Evolutionary conservation across 1,284 basidiomycete species (phyloP), one percentile per base, ranked within the genome.

Genomic region (Malassezia arunalokei): DNA sequence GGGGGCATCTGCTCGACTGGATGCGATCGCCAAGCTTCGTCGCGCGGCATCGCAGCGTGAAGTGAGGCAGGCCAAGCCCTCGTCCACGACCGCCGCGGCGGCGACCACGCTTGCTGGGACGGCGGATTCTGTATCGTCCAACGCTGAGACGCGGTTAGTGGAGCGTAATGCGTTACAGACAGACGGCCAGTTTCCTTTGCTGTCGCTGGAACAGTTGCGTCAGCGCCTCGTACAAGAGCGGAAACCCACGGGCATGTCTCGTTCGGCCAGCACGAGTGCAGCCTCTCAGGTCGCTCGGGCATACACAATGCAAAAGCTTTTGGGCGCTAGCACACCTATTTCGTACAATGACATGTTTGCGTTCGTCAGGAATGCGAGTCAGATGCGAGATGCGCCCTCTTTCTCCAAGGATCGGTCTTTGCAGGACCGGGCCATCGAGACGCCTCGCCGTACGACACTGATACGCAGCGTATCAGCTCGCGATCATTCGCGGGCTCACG

Each of bases 241-340:
- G 12, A 62, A 60, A 17, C 47, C 59, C 0, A 59, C 60, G 1
- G 65, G 65, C 3, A 51, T 66, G 9, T 59, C 62, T 42, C 47
- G 62, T 35, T 66, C 62, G 47, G 63, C 65, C 8, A 65, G 60
- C 44, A 59, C 68, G 6, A 65, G 60, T 38, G 67, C 65, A 2
- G 64, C 68, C 14, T 66, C 64, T 48, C 66, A 64, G 24, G 67
- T 65, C 8, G 68, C 67, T 0, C 60, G 68, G 24, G 65, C 65
- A 14, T 71, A 71, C 49, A 67, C 68, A 3, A 54, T 71, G 49
- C 64, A 71, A 33, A 71, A 71, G 48, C 60, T 71, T 3, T 55
- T 71, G 14, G 68, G 68, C 46, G 59, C 60, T 24, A 62, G 43
- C 43, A 59, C 40, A 8, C 49, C 43, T 15, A 31, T 51, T 15